Evolutionary conservation across 306 rosid genomes (phyloP).

Genomic region (Dalbergia oliveri): DNA sequence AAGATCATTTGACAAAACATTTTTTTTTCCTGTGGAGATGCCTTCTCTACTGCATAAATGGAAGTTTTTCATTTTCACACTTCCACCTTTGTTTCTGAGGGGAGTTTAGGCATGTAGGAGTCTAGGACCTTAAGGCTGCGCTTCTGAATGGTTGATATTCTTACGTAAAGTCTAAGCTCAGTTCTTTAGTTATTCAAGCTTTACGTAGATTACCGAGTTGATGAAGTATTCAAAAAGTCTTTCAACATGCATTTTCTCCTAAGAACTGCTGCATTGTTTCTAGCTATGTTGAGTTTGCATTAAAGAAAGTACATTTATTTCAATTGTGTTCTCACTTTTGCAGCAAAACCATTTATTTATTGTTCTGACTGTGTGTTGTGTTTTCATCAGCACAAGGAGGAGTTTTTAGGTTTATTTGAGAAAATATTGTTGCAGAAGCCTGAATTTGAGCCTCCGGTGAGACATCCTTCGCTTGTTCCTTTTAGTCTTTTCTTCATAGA

Average conservation of each 20-base stretch:
- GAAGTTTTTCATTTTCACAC: not conserved
- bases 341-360: conserved; percentile 26
- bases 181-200: conserved; percentile 28
- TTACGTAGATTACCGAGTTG: not conserved
- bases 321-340: conserved; percentile 18
- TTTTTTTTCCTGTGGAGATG: conserved; percentile 19
- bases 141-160: conserved; percentile 38
- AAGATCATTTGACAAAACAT: too few species aligned
- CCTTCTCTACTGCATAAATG: not conserved
- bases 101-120: not conserved
- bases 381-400: conserved; percentile 70
- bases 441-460: conserved; percentile 74
- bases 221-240: conserved; percentile 20
- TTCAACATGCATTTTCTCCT: not conserved
- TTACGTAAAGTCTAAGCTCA: conserved; percentile 9
- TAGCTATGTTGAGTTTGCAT: conserved; percentile 26
- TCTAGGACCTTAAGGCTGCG: conserved; percentile 1
- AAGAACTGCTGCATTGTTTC: not conserved
- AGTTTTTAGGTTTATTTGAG: conserved; percentile 62
- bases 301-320: not conserved
- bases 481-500: conserved; percentile 10
- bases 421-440: conserved; percentile 64
- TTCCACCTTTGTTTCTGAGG: not conserved
- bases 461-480: conserved; percentile 46
- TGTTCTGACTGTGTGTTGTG: conserved; percentile 34